Conservation (phyloP, 164 flowering plant genomes). For the Kingdonia uniflora region DNA sequence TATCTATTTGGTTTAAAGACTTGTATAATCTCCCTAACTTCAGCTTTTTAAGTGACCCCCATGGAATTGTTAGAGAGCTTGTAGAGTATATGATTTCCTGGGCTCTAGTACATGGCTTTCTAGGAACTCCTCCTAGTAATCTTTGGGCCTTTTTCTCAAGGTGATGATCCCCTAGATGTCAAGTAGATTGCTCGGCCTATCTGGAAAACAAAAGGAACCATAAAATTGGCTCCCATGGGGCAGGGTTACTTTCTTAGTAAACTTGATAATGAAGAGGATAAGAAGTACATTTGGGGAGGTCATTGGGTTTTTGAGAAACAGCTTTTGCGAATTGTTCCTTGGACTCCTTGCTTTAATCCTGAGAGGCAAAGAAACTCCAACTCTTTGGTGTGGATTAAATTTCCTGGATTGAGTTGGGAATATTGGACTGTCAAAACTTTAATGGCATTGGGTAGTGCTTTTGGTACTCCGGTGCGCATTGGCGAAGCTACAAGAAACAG, state of each 20-base stretch:
- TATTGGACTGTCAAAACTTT: neutral
- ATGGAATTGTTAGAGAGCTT: too few relatives aligned
- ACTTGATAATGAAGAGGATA: neutral
- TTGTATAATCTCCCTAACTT: too few relatives aligned
- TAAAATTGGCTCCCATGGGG: neutral
- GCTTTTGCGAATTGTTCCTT: neutral
- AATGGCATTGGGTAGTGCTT: neutral
- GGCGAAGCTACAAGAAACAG: neutral
- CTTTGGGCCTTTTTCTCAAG: too few relatives aligned
- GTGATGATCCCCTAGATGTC: too few relatives aligned
- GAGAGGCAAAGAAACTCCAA: neutral
- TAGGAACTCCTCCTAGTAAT: too few relatives aligned
- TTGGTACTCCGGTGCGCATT: neutral
- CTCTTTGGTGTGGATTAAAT: neutral
- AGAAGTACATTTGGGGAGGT: neutral
- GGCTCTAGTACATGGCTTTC: too few relatives aligned
- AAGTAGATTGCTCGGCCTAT: too few relatives aligned
- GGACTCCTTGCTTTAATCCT: neutral
- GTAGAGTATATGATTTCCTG: too few relatives aligned
- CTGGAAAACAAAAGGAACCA: neutral
- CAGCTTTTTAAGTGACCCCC: too few relatives aligned
- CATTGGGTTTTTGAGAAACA: neutral
- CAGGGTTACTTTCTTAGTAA: neutral
- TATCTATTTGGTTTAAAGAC: too few relatives aligned
- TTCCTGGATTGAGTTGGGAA: neutral